phyloP scores from a whole-genome alignment of 1,139 yeast genomes.

The Candida anutae region DNA sequence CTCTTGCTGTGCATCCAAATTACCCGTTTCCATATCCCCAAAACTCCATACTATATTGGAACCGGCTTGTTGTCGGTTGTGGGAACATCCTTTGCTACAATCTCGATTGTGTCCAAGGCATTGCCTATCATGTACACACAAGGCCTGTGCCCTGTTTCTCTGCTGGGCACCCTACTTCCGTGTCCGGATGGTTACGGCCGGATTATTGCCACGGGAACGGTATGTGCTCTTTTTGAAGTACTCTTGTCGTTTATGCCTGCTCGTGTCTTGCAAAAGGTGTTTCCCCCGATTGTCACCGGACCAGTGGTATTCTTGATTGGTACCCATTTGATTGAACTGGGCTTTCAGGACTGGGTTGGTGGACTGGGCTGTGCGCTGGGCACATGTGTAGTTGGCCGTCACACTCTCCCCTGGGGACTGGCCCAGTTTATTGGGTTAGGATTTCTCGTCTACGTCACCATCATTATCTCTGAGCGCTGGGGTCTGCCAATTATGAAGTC shows the following conservation, averaged over 20 bases:
- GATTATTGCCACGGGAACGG: slow-evolving; percentile 71
- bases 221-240: slow-evolving; percentile 70
- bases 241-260: slow-evolving; percentile 71
- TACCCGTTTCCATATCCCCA: slow-evolving; percentile 66
- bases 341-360: slow-evolving; percentile 81
- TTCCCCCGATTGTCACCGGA: slow-evolving; percentile 89
- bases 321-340: slow-evolving; percentile 54
- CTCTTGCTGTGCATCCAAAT: slow-evolving; percentile 69
- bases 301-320: slow-evolving; percentile 87
- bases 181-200: slow-evolving; percentile 90
- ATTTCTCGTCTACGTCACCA: slow-evolving; percentile 67
- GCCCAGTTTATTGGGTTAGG: slow-evolving; percentile 84
- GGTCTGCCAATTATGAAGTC: slow-evolving; percentile 95
- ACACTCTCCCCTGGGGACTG: slow-evolving; percentile 68
- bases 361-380: slow-evolving; percentile 61
- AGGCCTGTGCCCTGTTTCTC: slow-evolving; percentile 59
- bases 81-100: slow-evolving; percentile 85
- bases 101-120: slow-evolving; percentile 68
- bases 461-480: slow-evolving; percentile 70
- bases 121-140: slow-evolving; percentile 70
- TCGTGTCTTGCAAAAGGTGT: slow-evolving; percentile 54
- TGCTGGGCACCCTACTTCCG: slow-evolving; percentile 58
- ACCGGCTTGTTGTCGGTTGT: slow-evolving; percentile 85
- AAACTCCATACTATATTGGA: slow-evolving; percentile 70
- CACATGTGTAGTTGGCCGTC: slow-evolving; percentile 38